Conservation (phyloP, 768 basidiomycete genomes). For the Amanita polypyramis region DNA sequence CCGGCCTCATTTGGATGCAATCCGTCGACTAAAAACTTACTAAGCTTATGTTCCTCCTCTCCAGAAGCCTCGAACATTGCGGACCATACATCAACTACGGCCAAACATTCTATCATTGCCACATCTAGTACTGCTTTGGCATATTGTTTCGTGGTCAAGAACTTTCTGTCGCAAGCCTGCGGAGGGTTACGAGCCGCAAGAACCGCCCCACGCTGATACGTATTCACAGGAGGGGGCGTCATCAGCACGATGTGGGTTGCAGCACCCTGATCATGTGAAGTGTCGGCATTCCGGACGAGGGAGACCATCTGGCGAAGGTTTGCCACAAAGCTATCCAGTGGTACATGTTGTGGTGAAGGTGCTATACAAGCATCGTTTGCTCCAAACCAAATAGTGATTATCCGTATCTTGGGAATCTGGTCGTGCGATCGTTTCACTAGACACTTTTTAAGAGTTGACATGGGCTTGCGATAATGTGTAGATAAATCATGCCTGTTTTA, state of each 20-base stretch:
- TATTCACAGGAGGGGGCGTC: constrained; percentile 78
- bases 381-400: constrained; percentile 87
- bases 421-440: constrained; percentile 43
- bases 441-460: constrained; percentile 27
- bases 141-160: constrained; percentile 54
- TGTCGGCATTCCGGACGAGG: constrained; percentile 50
- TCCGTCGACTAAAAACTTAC: constrained; percentile 57
- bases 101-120: constrained; percentile 41
- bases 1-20: constrained; percentile 71
- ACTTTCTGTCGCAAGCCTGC: constrained; percentile 43
- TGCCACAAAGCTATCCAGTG: constrained; percentile 47
- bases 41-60: constrained; percentile 40
- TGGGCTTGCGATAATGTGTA: neutral
- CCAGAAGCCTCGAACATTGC: constrained; percentile 68
- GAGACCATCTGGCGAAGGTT: constrained; percentile 59
- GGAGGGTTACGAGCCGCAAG: constrained; percentile 41
- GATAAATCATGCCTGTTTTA: constrained; percentile 46
- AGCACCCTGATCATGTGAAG: constrained; percentile 53
- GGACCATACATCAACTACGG: constrained; percentile 68
- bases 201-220: constrained; percentile 41
- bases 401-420: constrained; percentile 46
- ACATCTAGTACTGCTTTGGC: constrained; percentile 61
- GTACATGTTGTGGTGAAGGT: constrained; percentile 66
- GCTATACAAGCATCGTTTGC: constrained; percentile 75
- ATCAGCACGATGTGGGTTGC: constrained; percentile 69